Base-by-base conservation (phyloP, 108 stramenopile species). In the Mediolabrus comicus region DNA sequence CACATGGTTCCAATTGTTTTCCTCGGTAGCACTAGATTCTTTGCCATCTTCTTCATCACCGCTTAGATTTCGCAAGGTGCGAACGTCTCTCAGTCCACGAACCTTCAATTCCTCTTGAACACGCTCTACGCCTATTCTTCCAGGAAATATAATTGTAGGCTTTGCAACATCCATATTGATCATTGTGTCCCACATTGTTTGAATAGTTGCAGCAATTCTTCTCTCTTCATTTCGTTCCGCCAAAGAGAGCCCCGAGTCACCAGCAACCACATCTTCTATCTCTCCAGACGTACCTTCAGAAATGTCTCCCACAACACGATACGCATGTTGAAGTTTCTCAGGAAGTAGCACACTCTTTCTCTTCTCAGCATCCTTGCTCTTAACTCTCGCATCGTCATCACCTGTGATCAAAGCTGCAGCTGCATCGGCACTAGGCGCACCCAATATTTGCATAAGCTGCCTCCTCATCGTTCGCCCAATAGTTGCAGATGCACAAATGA, bases 401-500 rank as follows among this genome's bases (percentile, higher is more conserved):
- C 86, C 90, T 1, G 87, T 85, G 14, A 91, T 69, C 16, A 91
- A 62, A 0, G 59, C 66, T 8, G 90, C 85, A 14, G 85, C 83
- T 49, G 82, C 83, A 62, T 91, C 90, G 27, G 86, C 80, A 74
- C 83, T 84, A 0, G 85, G 75, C 27, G 82, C 72, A 27, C 68
- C 71, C 12, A 83, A 28, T 30, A 87, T 70, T 55, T 86, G 85
- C 90, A 88, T 88, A 36, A 91, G 43, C 55, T 91, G 90, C 32
- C 82, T 59, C 31, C 90, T 72, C 72, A 91, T 75, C n/a, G 84
- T 86, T 14, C 90, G 41, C 24, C 90, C 90, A 22, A 91, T 75
- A 24, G 90, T 91, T 3, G 90, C 90, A 28, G 82, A 83, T 1
- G 87, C 90, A 65, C 87, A 91, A 46, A 91, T 75, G 24, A 91